Conservation (phyloP, 164 flowering plant species). For the Berberis vulgaris region DNA sequence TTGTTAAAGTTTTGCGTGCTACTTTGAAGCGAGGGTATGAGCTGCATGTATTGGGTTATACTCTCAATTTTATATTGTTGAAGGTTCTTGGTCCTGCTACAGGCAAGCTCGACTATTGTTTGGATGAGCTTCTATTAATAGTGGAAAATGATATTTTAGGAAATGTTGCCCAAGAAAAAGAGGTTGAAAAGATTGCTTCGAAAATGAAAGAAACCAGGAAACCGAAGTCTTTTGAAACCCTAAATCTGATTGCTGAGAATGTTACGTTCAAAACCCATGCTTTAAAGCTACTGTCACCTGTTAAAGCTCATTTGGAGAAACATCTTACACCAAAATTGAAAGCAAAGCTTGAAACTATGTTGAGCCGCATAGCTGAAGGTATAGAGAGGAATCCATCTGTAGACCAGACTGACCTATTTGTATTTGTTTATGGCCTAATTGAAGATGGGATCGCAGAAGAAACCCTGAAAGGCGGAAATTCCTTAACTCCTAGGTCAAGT, state of each 20-base stretch:
- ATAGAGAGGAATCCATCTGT: conserved; percentile 69
- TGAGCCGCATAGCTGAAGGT: conserved; percentile 71
- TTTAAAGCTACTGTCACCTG: conserved; percentile 60
- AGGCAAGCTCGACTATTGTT: conserved; percentile 69
- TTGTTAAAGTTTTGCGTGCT: conserved; percentile 50
- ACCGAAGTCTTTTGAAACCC: conserved; percentile 67
- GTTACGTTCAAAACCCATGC: conserved; percentile 66
- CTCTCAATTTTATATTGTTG: conserved; percentile 59
- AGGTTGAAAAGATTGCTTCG: conserved; percentile 91
- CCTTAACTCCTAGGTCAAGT: conserved; percentile 1
- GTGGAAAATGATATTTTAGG: conserved; percentile 84
- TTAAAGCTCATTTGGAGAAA: conserved; percentile 47
- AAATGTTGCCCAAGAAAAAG: conserved; percentile 86
- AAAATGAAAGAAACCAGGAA: conserved; percentile 94
- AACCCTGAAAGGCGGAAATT: conserved; percentile 16
- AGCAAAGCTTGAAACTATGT: conserved; percentile 53
- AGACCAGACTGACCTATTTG: conserved; percentile 55
- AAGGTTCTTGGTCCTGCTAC: conserved; percentile 32
- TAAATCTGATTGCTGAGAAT: conserved; percentile 59
- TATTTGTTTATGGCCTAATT: conserved; percentile 62
- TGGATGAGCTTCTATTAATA: conserved; percentile 66
- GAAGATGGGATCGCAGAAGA: conserved; percentile 52
- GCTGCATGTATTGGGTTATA: conserved; percentile 82
- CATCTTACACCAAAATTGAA: conserved; percentile 67
- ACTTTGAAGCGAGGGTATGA: conserved; percentile 86